Evolutionary conservation across 2,329 filamentous ascomycete genomes (phyloP), one percentile per base, ranked within the genome.

Genomic region (Clonostachys sp.): DNA sequence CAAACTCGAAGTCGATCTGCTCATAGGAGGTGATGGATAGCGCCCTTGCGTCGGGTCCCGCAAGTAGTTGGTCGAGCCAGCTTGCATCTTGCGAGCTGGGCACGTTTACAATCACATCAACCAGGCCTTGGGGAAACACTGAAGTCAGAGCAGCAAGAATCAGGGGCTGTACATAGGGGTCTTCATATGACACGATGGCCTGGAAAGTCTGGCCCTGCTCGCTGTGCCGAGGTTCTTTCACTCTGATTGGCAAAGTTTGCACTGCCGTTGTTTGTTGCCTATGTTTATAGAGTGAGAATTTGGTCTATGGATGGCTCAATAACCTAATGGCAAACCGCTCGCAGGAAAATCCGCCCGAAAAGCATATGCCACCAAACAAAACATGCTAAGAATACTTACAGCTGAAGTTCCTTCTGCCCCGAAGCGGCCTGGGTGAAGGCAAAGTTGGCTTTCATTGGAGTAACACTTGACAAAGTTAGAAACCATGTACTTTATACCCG

Each of bases 361-460:
- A 55, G 50, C 46, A 48, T 45, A 30, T 10, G 24, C 24, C 24
- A 58, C 61, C 57, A 30, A 30, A 30, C n/a, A 45, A 35, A 44
- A 44, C 17, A n/a, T 17, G 24, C 24, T 30, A 30, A 30, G 24
- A 30, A 30, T 52, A 90, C 87, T 91, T 81, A 95, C 83, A 95
- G 72, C 75, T 86, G 84, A 63, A 96, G 75, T 74, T 95, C 89
- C 56, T 77, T 76, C 59, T 83, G 77, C 52, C 83, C 73, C 57
- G 83, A 74, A 50, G 83, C 75, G 51, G 80, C 73, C 38, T 74
- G 68, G 12, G 80, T 77, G 64, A 92, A 89, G 80, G 88, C 91
- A 66, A 96, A 99, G 66, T 96, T 96, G 40, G 92, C 91, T 65
- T 88, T 89, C 55, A 97, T 67, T 13, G 92, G 89, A 5, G 94